These are phyloP conservation scores for Prunus fruticosa DNA, from an alignment of 306 rosid genomes.

Conservation along the genomic window DNA sequence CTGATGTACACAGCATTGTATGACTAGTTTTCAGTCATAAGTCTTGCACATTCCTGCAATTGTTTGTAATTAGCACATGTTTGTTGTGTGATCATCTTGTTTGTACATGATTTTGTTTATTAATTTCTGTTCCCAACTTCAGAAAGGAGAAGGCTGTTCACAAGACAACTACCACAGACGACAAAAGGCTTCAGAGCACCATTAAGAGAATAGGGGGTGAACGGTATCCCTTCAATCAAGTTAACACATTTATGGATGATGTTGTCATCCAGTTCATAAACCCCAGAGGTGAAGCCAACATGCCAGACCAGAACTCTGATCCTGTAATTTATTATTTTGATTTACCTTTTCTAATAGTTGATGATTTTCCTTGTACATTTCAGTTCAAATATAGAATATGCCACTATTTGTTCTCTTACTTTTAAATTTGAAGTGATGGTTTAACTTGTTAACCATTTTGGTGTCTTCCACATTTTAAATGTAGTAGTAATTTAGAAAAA, in stretches of 20 bases:
- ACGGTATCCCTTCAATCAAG: conserved; percentile 93
- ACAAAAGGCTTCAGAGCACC: conserved; percentile 95
- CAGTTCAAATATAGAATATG: conserved; percentile 98
- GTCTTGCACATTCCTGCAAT: background rate
- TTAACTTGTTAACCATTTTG: background rate
- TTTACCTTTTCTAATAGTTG: background rate
- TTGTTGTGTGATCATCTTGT: background rate
- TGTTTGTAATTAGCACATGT: background rate
- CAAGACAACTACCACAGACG: conserved; percentile 87
- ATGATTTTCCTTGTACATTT: conserved; percentile 14
- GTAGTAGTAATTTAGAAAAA: no score
- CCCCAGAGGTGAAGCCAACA: conserved; percentile 64
- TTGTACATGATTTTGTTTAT: background rate
- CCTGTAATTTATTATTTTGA: background rate
- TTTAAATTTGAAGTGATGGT: background rate
- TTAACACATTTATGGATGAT: conserved; percentile 91
- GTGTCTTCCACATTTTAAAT: no score
- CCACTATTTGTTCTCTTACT: background rate
- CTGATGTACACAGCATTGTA: no score
- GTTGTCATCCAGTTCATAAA: conserved; percentile 84
- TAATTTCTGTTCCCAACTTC: conserved; percentile 6
- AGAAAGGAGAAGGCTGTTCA: conserved; percentile 99
- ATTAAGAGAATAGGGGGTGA: conserved; percentile 94
- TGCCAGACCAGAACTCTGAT: background rate
- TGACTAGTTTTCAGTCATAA: background rate